phyloP scores from a whole-genome alignment of 139 green algal species.

The Auxenochlorella pyrenoidosa region DNA sequence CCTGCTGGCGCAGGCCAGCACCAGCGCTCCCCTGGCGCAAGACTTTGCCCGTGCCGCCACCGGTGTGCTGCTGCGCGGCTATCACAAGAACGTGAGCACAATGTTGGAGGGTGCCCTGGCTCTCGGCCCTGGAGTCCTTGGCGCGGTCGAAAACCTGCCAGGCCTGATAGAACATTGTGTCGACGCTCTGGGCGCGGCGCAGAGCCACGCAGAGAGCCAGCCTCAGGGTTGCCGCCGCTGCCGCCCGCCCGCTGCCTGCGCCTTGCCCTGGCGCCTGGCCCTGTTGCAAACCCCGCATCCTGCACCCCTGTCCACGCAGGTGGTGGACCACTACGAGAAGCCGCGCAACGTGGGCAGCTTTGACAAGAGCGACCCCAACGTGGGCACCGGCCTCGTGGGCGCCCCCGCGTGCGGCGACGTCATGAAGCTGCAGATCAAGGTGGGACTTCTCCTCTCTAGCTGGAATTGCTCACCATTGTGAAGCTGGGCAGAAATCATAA shows the following conservation, averaged over 20 bases:
- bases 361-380: conserved; percentile 92
- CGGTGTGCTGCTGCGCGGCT: conserved; percentile 35
- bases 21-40: conserved; percentile 9
- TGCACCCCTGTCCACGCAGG: conserved; percentile 51
- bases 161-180: no score
- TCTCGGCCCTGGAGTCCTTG: background rate
- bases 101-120: conserved; percentile 6
- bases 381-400: conserved; percentile 90
- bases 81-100: conserved; percentile 82
- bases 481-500: no score
- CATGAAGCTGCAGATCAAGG: conserved; percentile 98
- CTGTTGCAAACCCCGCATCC: background rate
- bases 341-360: conserved; percentile 98
- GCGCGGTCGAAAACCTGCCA: no score
- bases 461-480: no score
- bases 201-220: no score
- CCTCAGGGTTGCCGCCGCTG: background rate
- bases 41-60: background rate
- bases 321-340: conserved; percentile 98
- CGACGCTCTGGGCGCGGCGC: no score
- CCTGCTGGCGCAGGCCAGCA: conserved; percentile 5
- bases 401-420: conserved; percentile 98
- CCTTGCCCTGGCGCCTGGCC: no score
- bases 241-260: background rate
- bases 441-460: background rate